These are phyloP conservation scores for Magnolia changhungtana DNA, from an alignment of 164 flowering plant species.

Conservation along the genomic window DNA sequence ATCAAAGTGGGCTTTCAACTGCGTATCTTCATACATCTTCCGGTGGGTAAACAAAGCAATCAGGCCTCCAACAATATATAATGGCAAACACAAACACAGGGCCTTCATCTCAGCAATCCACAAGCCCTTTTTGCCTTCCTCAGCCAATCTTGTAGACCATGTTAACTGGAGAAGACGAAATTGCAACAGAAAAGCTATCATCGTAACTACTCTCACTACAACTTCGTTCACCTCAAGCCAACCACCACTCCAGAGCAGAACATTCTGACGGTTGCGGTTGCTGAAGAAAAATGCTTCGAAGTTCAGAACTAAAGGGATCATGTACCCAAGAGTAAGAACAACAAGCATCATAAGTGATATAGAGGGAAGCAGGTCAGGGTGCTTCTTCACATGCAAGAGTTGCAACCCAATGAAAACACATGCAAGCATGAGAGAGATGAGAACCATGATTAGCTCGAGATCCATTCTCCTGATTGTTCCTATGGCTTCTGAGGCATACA, in stretches of 20 bases:
- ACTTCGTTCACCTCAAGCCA: slow-evolving; percentile 57
- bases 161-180: slow-evolving; percentile 56
- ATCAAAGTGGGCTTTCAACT: no score
- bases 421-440: slow-evolving; percentile 49
- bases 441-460: slow-evolving; percentile 51
- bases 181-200: slow-evolving; percentile 52
- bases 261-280: slow-evolving; percentile 16
- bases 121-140: slow-evolving; percentile 22
- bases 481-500: slow-evolving; percentile 9
- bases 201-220: slow-evolving; percentile 41
- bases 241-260: slow-evolving; percentile 31
- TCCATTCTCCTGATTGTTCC: slow-evolving; percentile 51
- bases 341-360: slow-evolving; percentile 57
- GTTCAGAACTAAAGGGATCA: slow-evolving; percentile 58
- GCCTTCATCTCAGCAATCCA: slow-evolving; percentile 48
- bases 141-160: slow-evolving; percentile 38
- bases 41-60: slow-evolving; percentile 32
- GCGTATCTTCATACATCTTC: neutral
- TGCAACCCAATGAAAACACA: slow-evolving; percentile 53
- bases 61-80: slow-evolving; percentile 39
- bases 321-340: slow-evolving; percentile 53
- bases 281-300: slow-evolving; percentile 49
- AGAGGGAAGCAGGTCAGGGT: slow-evolving; percentile 43
- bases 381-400: slow-evolving; percentile 43
- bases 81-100: slow-evolving; percentile 27